Conservation (phyloP, 1,284 basidiomycete genomes). For the Ustilago vetiveriae region DNA sequence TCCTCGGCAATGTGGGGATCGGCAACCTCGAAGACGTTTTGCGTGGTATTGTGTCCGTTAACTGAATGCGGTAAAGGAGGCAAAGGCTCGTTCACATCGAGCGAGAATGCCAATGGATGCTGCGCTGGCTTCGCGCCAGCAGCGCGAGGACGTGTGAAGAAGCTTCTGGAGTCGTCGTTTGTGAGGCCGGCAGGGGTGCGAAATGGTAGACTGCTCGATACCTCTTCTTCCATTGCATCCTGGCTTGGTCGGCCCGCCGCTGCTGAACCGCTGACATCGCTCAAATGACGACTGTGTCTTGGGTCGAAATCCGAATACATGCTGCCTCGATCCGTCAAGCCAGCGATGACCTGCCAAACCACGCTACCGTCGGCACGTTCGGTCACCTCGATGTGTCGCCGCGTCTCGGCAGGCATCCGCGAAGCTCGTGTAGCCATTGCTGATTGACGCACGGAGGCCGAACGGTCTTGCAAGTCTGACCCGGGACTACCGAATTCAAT, state of each 20-base stretch:
- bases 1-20: not conserved
- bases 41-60: not conserved
- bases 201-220: not conserved
- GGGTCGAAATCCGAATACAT: constrained; percentile 46
- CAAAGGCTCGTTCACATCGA: constrained; percentile 16
- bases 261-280: constrained; percentile 4
- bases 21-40: constrained; percentile 28
- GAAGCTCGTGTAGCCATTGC: constrained; percentile 1
- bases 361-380: constrained; percentile 60
- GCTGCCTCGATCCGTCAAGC: constrained; percentile 50
- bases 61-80: not conserved
- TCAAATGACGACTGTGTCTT: constrained; percentile 19
- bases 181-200: constrained; percentile 36
- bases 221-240: not conserved
- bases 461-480: constrained; percentile 1
- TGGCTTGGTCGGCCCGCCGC: not conserved
- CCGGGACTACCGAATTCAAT: constrained; percentile 17
- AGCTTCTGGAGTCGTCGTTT: constrained; percentile 48
- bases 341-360: constrained; percentile 62
- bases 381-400: constrained; percentile 59
- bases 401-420: constrained; percentile 13
- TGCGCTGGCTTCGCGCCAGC: not conserved
- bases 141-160: constrained; percentile 40
- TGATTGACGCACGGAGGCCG: not conserved
- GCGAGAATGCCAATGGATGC: constrained; percentile 9